Conservation (phyloP, 352 stramenopile species). For the Phytophthora meadii region DNA sequence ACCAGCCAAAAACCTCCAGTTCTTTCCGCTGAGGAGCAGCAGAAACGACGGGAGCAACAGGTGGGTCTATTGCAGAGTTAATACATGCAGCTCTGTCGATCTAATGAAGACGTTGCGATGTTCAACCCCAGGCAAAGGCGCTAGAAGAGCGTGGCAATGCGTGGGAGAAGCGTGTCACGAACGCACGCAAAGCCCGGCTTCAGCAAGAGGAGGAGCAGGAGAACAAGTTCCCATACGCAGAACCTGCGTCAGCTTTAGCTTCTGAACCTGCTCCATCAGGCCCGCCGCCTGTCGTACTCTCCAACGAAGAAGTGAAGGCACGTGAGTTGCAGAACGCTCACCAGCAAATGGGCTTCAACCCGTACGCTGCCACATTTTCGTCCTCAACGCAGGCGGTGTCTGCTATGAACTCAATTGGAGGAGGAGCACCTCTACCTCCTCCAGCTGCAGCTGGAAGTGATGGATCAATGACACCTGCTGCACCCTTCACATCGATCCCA, state of each 20-base stretch:
- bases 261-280: neutral
- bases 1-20: conserved; percentile 43
- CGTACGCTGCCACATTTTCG: conserved; percentile 71
- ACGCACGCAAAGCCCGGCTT: conserved; percentile 54
- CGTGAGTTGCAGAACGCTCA: conserved; percentile 65
- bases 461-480: conserved; percentile 18
- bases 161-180: conserved; percentile 77
- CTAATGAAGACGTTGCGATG: neutral
- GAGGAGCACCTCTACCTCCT: conserved; percentile 5
- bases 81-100: neutral
- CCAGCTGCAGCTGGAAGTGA: conserved; percentile 1
- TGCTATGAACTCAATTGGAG: conserved; percentile 62
- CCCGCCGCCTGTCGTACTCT: conserved; percentile 41
- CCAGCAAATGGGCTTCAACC: conserved; percentile 74
- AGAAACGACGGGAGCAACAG: conserved; percentile 66
- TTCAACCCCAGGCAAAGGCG: conserved; percentile 49
- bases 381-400: conserved; percentile 64
- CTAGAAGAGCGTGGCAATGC: conserved; percentile 63
- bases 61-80: conserved; percentile 21
- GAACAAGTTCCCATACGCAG: conserved; percentile 42
- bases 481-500: conserved; percentile 27
- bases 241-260: conserved; percentile 13
- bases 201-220: conserved; percentile 63
- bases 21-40: conserved; percentile 62
- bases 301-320: conserved; percentile 70